Evolutionary conservation across 2,329 filamentous ascomycete genomes (phyloP), one percentile per base, ranked within the genome.

Genomic region (Zymoseptoria pseudotritici): DNA sequence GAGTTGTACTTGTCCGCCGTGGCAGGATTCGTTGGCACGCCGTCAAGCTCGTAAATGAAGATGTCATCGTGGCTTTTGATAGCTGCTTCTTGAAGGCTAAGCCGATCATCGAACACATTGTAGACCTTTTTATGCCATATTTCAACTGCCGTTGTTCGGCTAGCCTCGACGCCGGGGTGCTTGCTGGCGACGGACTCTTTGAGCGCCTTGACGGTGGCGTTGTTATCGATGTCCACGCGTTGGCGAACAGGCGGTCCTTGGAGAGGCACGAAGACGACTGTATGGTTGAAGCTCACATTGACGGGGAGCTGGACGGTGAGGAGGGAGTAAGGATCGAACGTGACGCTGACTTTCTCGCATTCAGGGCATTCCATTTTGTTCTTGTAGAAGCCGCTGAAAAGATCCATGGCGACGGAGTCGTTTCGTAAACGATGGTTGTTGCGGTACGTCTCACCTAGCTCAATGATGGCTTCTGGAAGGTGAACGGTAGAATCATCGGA

Each of bases 321-420:
- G 65, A 95, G 94, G 74, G 91, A 97, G 80, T 96, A 99, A 0
- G 94, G 94, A 72, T 99, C 94, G 71, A 99, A 99, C 0, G 94
- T 97, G 69, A 99, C 96, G 82, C 92, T 97, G 75, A 97, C 89
- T 77, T 97, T 99, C 67, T 88, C 83, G 73, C 94, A 99, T 7
- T 83, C 83, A 0, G 94, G 94, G 71, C 94, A 99, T 64, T 94
- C 88, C 64, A 99, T 83, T 0, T 93, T 97, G 52, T 95, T 97
- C 78, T 97, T 97, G 82, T 97, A 99, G 82, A 97, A 91, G 64
- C 94, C 94, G 21, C 91, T 95, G 74, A 99, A 99, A 10, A 99
- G 81, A 72, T 99, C 94, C 59, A 91, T 93, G 66, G 97, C 90
- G 50, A 97, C 88, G 0, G 94, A 97, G 71, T 97, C 91, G 67